These are phyloP conservation scores for Auricularia heimuer DNA, from an alignment of 768 basidiomycete genomes.

Conservation along the genomic window DNA sequence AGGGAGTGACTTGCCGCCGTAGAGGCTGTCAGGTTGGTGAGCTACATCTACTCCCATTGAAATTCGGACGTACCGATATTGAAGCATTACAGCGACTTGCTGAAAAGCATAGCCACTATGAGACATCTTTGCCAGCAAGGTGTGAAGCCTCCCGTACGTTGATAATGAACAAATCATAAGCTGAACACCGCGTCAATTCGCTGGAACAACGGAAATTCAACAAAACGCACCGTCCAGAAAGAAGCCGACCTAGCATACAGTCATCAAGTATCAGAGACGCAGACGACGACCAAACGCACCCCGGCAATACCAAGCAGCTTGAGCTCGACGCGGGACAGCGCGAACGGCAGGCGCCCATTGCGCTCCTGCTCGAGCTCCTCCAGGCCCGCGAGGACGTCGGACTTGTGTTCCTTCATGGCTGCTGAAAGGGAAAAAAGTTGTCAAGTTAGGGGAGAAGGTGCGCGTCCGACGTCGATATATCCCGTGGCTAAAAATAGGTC, in stretches of 20 bases:
- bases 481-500: too few species aligned
- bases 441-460: too few species aligned
- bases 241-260: slow-evolving; percentile 44
- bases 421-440: too few species aligned
- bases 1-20: slow-evolving; percentile 42
- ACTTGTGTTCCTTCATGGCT: neutral
- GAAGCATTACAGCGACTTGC: slow-evolving; percentile 61
- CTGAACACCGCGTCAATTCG: slow-evolving; percentile 22
- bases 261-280: neutral
- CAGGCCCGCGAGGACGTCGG: neutral
- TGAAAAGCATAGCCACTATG: slow-evolving; percentile 13
- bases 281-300: slow-evolving; percentile 25
- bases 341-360: slow-evolving; percentile 25
- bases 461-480: too few species aligned
- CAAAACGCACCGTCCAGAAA: slow-evolving; percentile 51
- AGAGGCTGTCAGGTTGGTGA: slow-evolving; percentile 23
- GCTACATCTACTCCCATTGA: neutral
- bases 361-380: neutral
- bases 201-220: neutral
- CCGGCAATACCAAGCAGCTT: slow-evolving; percentile 56
- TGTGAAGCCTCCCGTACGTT: slow-evolving; percentile 32
- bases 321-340: slow-evolving; percentile 37
- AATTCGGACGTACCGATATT: slow-evolving; percentile 30
- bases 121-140: neutral
- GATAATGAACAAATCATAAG: slow-evolving; percentile 64